These are phyloP conservation scores for Geotrichum bryndzae DNA, from an alignment of 1,139 yeast genomes.

Conservation along the genomic window DNA sequence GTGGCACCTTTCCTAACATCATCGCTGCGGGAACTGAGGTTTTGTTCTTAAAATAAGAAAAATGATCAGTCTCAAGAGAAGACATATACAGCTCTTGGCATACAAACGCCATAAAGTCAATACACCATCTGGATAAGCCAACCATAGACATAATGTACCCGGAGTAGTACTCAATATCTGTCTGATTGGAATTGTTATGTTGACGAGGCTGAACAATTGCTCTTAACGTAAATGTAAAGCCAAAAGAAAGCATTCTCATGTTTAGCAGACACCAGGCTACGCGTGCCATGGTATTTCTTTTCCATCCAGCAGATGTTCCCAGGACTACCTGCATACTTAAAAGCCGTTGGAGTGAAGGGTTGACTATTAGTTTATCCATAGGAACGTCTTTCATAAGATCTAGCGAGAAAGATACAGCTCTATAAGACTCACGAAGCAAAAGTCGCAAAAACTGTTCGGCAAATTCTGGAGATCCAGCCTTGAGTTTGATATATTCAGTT, in stretches of 20 bases:
- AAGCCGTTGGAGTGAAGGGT: conserved; percentile 65
- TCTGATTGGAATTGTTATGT: conserved; percentile 18
- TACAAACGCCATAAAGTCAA: conserved; percentile 60
- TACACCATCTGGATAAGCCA: conserved; percentile 74
- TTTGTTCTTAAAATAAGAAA: conserved; percentile 12
- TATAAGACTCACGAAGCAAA: conserved; percentile 57
- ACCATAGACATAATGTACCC: conserved; percentile 53
- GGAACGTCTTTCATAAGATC: conserved; percentile 59
- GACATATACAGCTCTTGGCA: conserved; percentile 55
- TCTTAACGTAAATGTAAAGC: conserved; percentile 65
- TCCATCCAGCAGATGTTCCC: conserved; percentile 50
- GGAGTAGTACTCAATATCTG: conserved; percentile 52
- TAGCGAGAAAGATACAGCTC: conserved; percentile 62
- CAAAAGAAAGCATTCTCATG: conserved; percentile 64
- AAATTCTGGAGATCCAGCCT: conserved; percentile 14
- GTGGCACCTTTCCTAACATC: conserved; percentile 58
- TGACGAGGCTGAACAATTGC: conserved; percentile 24
- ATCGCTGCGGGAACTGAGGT: conserved; percentile 31
- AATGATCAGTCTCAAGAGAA: conserved; percentile 21
- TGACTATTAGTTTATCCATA: conserved; percentile 63
- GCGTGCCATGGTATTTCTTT: conserved; percentile 46
- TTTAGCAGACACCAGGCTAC: conserved; percentile 67
- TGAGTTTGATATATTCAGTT: conserved; percentile 28
- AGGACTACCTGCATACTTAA: conserved; percentile 55
- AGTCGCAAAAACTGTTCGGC: conserved; percentile 28